Base-by-base conservation (phyloP, 106 monocot species). In the Dioscorea zingiberensis region DNA sequence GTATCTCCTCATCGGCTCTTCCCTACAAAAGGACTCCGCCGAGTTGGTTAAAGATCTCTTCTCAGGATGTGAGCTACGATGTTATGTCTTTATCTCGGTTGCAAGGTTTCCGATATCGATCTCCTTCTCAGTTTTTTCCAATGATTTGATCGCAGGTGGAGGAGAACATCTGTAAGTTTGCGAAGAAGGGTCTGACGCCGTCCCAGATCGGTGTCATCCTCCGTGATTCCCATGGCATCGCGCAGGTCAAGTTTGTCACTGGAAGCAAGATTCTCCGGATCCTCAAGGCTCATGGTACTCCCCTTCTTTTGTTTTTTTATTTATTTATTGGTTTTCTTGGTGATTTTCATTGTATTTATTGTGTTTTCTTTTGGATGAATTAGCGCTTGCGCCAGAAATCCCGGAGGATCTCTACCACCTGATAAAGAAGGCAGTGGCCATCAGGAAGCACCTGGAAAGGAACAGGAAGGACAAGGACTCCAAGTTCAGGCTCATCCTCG, bases 251-350 rank as follows among this genome's bases (percentile, higher is more conserved):
- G 81, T 81, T 80, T 47, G 84, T 91, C 15, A 91, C 87, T 0
- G 91, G 91, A 1, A 91, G 78, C 84, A 91, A 91, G 69, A 87
- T 91, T 25, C 81, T 91, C 25, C 63, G 91, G 44, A 91, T 91
- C 56, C 73, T 91, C 47, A 91, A 87, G 66, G 91, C 68, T 14
- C 83, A 87, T 13, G 91, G 89, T 89, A 73, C 25, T 18, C 5
- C 25, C 1, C n/a, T n/a, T n/a, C n/a, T 73, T 23, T 32, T 16
- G 7, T 10, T 12, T 55, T 26, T 61, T 1, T 29, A 2, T 30
- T 13, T 1, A 38, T 8, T 21, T 22, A 16, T 44, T 51, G 38
- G 18, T 49, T 49, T 13, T 53, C 7, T 66, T 19, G 21, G 46
- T n/a, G n/a, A n/a, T 55, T 26, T 61, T 3, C 24, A 0, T 51